A percentile compares a stretch with the other conserved stretches of the same genome.
phyloP scores from a whole-genome alignment of 305 asterid genomes.

The Fraxinus greggii region DNA sequence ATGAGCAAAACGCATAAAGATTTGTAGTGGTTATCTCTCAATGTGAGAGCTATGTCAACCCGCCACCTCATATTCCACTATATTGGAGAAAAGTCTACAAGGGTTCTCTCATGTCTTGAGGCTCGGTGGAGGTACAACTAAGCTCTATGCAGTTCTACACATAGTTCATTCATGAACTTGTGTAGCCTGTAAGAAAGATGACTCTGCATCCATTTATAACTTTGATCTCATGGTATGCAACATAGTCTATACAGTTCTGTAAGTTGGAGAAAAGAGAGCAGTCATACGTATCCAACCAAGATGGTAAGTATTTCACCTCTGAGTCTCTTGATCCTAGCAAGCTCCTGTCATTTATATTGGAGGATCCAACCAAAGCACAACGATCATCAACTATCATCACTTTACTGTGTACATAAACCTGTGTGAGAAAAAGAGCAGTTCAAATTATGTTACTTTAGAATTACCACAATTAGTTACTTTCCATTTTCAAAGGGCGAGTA shows the following conservation, averaged over 20 bases:
- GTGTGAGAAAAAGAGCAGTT: conserved; percentile 19
- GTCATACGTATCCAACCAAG: conserved; percentile 3
- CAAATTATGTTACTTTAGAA: conserved; percentile 7
- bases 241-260: background rate
- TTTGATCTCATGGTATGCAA: background rate
- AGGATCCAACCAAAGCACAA: conserved; percentile 74
- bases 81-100: background rate
- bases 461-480: background rate
- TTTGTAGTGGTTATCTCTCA: background rate
- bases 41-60: background rate
- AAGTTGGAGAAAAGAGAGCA: conserved; percentile 5
- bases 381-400: conserved; percentile 92
- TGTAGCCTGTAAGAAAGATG: background rate
- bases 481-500: background rate
- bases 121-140: background rate
- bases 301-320: conserved; percentile 52
- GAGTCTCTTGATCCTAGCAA: conserved; percentile 95
- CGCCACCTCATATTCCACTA: background rate
- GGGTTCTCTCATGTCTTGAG: background rate
- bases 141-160: background rate
- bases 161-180: background rate
- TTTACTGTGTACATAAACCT: conserved; percentile 96
- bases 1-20: background rate
- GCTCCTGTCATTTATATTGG: conserved; percentile 94
- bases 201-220: background rate